These are phyloP conservation scores for Grosmannia huntii DNA, from an alignment of 2,329 filamentous ascomycete species.

Conservation along the genomic window DNA sequence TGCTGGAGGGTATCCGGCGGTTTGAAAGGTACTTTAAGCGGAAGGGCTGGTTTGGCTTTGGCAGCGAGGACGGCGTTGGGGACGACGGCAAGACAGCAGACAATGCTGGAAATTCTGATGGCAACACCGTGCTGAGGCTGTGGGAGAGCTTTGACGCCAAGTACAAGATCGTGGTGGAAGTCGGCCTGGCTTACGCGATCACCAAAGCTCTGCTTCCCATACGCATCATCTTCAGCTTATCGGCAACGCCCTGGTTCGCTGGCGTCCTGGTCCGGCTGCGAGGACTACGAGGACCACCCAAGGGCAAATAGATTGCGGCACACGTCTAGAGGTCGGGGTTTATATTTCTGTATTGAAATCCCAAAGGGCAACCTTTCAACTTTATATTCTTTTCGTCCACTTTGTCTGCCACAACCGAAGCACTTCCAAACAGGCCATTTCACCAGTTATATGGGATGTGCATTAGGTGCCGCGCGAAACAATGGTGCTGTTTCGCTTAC, in stretches of 20 bases:
- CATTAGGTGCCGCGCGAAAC: not conserved
- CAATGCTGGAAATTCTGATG: conserved; percentile 4
- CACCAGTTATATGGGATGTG: not conserved
- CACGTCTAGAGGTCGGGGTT: not conserved
- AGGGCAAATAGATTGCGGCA: not conserved
- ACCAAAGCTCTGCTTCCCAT: conserved; percentile 75
- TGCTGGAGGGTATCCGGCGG: conserved; percentile 51
- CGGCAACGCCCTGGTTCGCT: conserved; percentile 89
- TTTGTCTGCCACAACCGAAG: not conserved
- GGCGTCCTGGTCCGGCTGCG: conserved; percentile 39
- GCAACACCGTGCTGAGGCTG: conserved; percentile 18
- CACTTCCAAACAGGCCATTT: not conserved
- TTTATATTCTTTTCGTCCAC: not conserved
- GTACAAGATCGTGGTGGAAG: conserved; percentile 48
- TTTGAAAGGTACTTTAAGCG: conserved; percentile 66
- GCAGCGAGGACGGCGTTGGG: conserved; percentile 21
- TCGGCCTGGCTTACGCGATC: conserved; percentile 82
- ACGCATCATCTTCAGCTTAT: conserved; percentile 65
- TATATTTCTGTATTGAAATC: not conserved
- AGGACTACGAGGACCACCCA: not conserved
- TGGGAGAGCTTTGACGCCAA: conserved; percentile 28
- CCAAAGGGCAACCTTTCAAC: not conserved
- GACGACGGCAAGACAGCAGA: conserved; percentile 13
- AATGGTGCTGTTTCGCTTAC: conserved; percentile 18
- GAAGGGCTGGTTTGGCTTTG: conserved; percentile 71